Percentiles rank a stretch among this genome's conserved stretches.
phyloP scores from a whole-genome alignment of 257 asterid genomes.

The Solanum ahanhuiri region DNA sequence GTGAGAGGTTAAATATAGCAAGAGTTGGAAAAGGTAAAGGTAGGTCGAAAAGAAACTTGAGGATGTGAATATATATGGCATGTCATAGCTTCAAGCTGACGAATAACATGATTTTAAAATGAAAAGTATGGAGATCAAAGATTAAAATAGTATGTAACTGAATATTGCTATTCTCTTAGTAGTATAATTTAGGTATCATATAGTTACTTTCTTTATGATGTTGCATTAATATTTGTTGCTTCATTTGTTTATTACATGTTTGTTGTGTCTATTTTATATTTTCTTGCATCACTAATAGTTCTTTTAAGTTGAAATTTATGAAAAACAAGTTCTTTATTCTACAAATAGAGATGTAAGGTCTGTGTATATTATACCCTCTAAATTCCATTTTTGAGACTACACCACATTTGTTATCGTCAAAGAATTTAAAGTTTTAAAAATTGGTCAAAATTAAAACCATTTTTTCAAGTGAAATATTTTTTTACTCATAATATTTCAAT shows the following conservation, averaged over 20 bases:
- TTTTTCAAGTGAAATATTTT: background rate
- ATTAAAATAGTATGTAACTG: background rate
- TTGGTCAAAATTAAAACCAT: no score
- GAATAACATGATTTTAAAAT: no score
- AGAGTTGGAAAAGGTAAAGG: fast-evolving
- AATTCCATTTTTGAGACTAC: no score
- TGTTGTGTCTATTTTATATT: no score
- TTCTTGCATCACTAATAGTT: background rate
- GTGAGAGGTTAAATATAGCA: background rate
- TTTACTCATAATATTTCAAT: background rate
- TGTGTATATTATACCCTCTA: fast-evolving
- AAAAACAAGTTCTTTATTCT: background rate
- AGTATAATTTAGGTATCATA: background rate
- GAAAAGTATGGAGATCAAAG: no score
- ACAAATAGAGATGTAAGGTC: background rate
- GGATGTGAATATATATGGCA: no score
- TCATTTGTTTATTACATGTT: background rate
- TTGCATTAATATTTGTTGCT: background rate
- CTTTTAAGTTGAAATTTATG: background rate
- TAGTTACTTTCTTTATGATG: background rate
- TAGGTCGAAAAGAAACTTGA: no score
- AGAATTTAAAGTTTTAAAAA: no score
- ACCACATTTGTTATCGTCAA: fast-evolving
- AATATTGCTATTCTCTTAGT: no score
- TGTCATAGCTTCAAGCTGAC: background rate